Conservation (phyloP, 139 green algal genomes). For the Closterium sp. region DNA sequence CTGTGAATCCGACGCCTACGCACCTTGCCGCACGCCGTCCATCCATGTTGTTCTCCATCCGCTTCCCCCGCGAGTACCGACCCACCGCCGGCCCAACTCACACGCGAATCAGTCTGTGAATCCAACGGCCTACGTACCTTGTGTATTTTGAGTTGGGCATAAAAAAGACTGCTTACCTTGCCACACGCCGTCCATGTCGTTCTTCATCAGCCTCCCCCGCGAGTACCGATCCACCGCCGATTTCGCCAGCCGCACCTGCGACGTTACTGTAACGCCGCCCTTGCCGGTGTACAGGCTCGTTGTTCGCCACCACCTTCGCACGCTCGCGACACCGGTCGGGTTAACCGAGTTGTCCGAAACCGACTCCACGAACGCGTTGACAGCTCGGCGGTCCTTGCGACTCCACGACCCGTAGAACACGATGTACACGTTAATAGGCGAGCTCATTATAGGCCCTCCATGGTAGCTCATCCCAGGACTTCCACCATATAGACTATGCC, state of each 20-base stretch:
- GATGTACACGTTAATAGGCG: not conserved
- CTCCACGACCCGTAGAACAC: not conserved
- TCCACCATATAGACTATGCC: not conserved
- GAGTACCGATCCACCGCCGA: not conserved
- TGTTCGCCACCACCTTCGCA: not conserved
- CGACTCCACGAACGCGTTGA: not conserved
- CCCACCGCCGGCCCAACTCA: not conserved
- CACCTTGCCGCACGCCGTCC: too few relatives aligned
- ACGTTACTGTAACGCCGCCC: not conserved
- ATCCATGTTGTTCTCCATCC: too few relatives aligned
- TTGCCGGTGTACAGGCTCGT: not conserved
- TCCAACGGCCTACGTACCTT: too few relatives aligned
- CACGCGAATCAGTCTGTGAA: too few relatives aligned
- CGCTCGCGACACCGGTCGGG: not conserved
- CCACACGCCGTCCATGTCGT: not conserved
- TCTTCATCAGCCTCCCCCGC: not conserved
- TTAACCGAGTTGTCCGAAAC: not conserved
- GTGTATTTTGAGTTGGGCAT: too few relatives aligned
- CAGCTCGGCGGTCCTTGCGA: not conserved
- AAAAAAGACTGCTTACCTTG: not conserved
- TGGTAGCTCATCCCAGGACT: not conserved
- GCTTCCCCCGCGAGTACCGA: not conserved
- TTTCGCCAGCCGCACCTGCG: not conserved
- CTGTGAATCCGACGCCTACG: too few relatives aligned
- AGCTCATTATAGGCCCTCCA: not conserved